Evolutionary conservation across 108 stramenopile species (phyloP).

Genomic region (Nitzschia sp.): DNA sequence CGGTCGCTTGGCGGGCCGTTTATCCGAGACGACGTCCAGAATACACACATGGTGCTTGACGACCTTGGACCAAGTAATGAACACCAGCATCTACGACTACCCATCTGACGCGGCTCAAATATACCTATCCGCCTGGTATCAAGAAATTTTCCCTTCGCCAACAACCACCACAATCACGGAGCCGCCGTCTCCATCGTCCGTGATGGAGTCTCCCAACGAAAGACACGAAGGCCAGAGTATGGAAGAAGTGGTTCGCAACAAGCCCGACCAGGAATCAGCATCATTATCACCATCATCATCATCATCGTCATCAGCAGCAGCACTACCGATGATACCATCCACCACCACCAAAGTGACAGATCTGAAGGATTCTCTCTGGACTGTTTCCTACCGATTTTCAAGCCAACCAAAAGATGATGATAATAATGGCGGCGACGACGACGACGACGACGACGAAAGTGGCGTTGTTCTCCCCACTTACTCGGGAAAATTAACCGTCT

Average conservation of each 20-base stretch:
- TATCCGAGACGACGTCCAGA: neutral
- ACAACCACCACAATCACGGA: too few species aligned
- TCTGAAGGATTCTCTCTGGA: slow-evolving; percentile 35
- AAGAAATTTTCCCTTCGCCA: neutral
- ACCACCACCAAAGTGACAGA: too few species aligned
- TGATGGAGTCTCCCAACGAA: too few species aligned
- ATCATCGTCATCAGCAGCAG: too few species aligned
- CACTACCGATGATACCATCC: too few species aligned
- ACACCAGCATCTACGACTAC: neutral
- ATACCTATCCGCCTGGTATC: neutral
- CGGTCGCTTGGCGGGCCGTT: neutral
- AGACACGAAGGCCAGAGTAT: too few species aligned
- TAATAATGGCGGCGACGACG: too few species aligned
- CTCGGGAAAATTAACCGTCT: slow-evolving; percentile 52
- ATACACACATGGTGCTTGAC: neutral
- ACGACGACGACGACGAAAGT: slow-evolving; percentile 1
- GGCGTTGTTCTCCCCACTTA: slow-evolving; percentile 18
- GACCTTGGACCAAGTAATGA: neutral
- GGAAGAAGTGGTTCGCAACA: too few species aligned
- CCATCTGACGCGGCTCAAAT: neutral
- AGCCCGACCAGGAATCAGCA: too few species aligned
- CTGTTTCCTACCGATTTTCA: slow-evolving; percentile 57
- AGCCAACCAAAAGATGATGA: slow-evolving; percentile 42
- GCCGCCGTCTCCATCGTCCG: too few species aligned
- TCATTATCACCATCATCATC: too few species aligned